Base-by-base conservation (phyloP, 495 filamentous ascomycete species). In the Penicillium macrosclerotiorum region DNA sequence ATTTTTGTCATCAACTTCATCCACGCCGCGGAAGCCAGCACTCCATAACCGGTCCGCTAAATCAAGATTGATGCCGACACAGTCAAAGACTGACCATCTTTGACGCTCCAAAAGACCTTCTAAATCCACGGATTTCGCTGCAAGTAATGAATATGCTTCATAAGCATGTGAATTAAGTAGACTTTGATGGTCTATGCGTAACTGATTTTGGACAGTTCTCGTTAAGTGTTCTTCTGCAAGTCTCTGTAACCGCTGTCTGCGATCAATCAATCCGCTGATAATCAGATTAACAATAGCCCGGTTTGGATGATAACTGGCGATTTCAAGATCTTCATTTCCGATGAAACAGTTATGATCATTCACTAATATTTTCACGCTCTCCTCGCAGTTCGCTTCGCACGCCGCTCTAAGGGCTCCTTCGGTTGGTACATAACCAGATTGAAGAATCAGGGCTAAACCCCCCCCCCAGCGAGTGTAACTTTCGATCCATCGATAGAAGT, bases 41-140 rank as follows among this genome's bases (percentile, higher is more conserved):
- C 14, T 19, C 24, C 26, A 46, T 32, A 46, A 14, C 24, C 17
- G 33, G 17, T 38, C 43, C 14, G 43, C 43, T 13, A 46, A 16
- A 14, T 38, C 25, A 37, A 46, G 25, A 38, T 46, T 38, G 33
- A 22, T 24, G 20, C 43, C 43, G 26, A 38, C 2, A 38, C 34
- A 46, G 34, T 37, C 43, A 36, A 38, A 46, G 26, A 46, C 43
- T 32, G 34, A 46, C 43, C 43, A 46, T 14, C 6, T 18, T 19
- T 20, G 16, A 38, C 25, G 34, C 17, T 46, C 43, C 16, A 22
- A 11, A 22, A 32, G 43, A 38, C 16, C 18, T 37, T 46, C 43
- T 18, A 46, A 25, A 23, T 46, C 31, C 16, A 36, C 43, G 32
- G 34, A 46, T 11, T 14, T 32, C 16, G 17, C 34, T 22, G 14